Percentiles rank a stretch among this genome's conserved stretches.
Conservation (phyloP, 768 basidiomycete genomes). For the Hypholoma fasciculare region DNA sequence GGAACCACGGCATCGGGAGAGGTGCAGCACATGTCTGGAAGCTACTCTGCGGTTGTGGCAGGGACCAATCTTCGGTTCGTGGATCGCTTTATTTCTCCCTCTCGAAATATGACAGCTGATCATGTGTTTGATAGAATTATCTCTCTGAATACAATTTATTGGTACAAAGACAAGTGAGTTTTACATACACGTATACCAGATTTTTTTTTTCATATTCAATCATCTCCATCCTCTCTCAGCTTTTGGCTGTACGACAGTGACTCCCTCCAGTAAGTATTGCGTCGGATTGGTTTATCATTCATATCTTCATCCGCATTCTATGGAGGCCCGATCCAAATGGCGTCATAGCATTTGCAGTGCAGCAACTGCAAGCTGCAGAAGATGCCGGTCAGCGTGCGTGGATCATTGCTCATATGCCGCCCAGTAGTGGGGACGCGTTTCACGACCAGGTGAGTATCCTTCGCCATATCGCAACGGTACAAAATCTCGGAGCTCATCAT, state of each 20-base stretch:
- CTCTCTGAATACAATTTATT: constrained; percentile 60
- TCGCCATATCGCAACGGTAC: background rate
- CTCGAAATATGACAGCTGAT: background rate
- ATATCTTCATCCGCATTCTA: background rate
- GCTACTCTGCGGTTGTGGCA: constrained; percentile 49
- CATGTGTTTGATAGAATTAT: constrained; percentile 40
- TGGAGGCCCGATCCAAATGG: background rate
- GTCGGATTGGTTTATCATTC: background rate
- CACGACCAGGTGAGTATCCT: constrained; percentile 45
- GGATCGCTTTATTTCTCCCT: background rate
- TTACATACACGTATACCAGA: too few relatives aligned
- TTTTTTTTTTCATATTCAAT: too few relatives aligned
- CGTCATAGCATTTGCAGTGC: constrained; percentile 46
- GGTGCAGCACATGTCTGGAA: constrained; percentile 50
- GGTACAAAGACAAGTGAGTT: constrained; percentile 59
- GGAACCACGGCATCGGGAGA: constrained; percentile 39
- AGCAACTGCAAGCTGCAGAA: constrained; percentile 60
- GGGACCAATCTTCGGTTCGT: constrained; percentile 53
- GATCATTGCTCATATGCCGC: constrained; percentile 64
- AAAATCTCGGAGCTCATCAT: background rate
- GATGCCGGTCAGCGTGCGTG: constrained; percentile 58
- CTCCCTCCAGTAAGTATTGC: constrained; percentile 35
- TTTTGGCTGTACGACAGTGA: constrained; percentile 65
- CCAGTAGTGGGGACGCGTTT: constrained; percentile 46
- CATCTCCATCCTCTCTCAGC: constrained; percentile 25